Evolutionary conservation across 2,329 filamentous ascomycete species (phyloP).

Genomic region (Scedosporium aurantiacum): DNA sequence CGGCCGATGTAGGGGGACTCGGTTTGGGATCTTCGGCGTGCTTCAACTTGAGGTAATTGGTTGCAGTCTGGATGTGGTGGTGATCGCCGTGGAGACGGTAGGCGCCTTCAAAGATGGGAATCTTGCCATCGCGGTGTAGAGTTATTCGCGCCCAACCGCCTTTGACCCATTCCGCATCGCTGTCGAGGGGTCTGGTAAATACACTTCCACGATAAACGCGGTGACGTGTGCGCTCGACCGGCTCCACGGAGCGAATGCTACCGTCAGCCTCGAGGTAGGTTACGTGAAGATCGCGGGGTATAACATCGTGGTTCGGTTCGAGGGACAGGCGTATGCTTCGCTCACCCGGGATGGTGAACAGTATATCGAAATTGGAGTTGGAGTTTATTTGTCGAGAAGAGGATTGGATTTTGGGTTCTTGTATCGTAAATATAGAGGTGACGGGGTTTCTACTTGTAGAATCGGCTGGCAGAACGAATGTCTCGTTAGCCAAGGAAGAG

Average conservation of each 20-base stretch:
- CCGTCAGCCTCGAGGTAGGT: constrained; percentile 65
- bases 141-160: constrained; percentile 81
- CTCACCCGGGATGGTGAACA: constrained; percentile 60
- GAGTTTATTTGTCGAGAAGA: constrained; percentile 70
- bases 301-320: constrained; percentile 83
- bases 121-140: constrained; percentile 61
- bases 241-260: constrained; percentile 51
- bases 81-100: constrained; percentile 73
- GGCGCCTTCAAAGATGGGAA: constrained; percentile 80
- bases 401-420: constrained; percentile 67
- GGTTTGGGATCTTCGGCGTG: constrained; percentile 54
- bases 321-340: constrained; percentile 69
- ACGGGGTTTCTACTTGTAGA: constrained; percentile 69
- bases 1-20: constrained; percentile 9
- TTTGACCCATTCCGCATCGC: constrained; percentile 53
- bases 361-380: constrained; percentile 72
- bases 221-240: constrained; percentile 61
- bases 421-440: constrained; percentile 59
- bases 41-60: constrained; percentile 63
- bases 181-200: constrained; percentile 51
- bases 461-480: constrained; percentile 37
- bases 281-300: constrained; percentile 65
- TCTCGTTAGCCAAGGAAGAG: not conserved
- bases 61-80: constrained; percentile 73
- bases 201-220: constrained; percentile 75